Conservation (phyloP, 345 rosid genomes). For the Passiflora organensis region DNA sequence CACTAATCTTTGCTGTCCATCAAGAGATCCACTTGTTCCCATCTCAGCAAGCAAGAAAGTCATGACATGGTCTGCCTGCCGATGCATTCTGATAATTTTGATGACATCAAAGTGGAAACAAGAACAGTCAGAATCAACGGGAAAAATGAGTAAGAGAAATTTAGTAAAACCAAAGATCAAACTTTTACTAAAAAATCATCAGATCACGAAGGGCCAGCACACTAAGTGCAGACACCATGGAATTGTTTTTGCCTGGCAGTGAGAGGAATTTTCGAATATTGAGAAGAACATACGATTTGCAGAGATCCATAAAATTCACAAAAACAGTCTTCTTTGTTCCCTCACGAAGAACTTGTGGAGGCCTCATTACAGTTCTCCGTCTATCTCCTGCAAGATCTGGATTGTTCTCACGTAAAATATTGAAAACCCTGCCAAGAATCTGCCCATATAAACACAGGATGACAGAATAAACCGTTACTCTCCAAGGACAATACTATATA, state of each 20-base stretch:
- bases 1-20: slow-evolving; percentile 86
- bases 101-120: not conserved
- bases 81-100: slow-evolving; percentile 60
- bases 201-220: not conserved
- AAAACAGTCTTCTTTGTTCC: slow-evolving; percentile 98
- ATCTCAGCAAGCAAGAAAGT: slow-evolving; percentile 83
- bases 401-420: slow-evolving; percentile 85
- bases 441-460: slow-evolving; percentile 27
- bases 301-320: slow-evolving; percentile 94
- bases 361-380: slow-evolving; percentile 97
- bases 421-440: slow-evolving; percentile 88
- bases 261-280: not conserved
- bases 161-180: not conserved
- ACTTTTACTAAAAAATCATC: not conserved
- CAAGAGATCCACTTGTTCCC: slow-evolving; percentile 96
- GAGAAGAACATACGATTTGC: slow-evolving; percentile 57
- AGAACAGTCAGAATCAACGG: not conserved
- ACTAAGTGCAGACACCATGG: too few species aligned
- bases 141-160: not conserved
- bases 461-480: not conserved
- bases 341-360: slow-evolving; percentile 96
- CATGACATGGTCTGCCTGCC: slow-evolving; percentile 94
- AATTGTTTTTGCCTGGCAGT: too few species aligned
- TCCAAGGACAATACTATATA: not conserved
- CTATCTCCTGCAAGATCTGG: slow-evolving; percentile 97